Evolutionary conservation across 1,139 yeast genomes (phyloP).

Genomic region (Kodamaea ohmeri): DNA sequence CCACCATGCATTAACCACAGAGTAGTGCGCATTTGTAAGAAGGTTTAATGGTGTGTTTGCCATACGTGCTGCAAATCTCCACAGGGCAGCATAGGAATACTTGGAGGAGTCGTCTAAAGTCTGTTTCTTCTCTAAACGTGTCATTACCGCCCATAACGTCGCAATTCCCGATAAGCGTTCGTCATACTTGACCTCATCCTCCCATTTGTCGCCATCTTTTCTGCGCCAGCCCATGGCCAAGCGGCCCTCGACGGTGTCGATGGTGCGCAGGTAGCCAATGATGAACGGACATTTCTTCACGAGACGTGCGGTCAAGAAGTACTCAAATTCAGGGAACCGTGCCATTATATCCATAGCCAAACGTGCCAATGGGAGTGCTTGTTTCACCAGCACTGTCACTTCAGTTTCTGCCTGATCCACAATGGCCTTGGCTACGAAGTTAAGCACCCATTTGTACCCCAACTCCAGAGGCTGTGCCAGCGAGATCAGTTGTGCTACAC

Average conservation of each 20-base stretch:
- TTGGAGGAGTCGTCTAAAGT: too few species aligned
- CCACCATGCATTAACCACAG: conserved; percentile 86
- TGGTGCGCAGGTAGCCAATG: conserved; percentile 72
- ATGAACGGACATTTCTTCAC: conserved; percentile 89
- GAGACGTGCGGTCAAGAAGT: conserved; percentile 71
- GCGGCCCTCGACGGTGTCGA: conserved; percentile 83
- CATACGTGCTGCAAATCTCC: conserved; percentile 73
- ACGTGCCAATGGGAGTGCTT: conserved; percentile 78
- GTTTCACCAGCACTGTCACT: conserved; percentile 72
- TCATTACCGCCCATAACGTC: conserved; percentile 75
- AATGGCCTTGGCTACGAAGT: conserved; percentile 78
- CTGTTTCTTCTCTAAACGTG: conserved; percentile 34
- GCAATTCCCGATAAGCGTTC: conserved; percentile 86
- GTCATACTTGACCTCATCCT: conserved; percentile 68
- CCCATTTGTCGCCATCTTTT: conserved; percentile 62
- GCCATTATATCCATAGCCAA: conserved; percentile 56
- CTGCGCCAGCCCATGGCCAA: conserved; percentile 85
- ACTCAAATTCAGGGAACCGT: conserved; percentile 62
- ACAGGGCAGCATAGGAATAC: conserved; percentile 48
- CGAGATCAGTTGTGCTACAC: conserved; percentile 47
- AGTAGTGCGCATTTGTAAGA: conserved; percentile 67
- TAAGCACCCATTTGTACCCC: conserved; percentile 70
- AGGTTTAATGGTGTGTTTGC: conserved; percentile 52
- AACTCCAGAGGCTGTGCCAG: conserved; percentile 46
- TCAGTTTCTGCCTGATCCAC: conserved; percentile 94